A percentile compares a stretch with the other conserved stretches of the same genome.
These are phyloP conservation scores for Phytophthora agathidicida DNA, from an alignment of 352 stramenopile genomes.

Conservation along the genomic window DNA sequence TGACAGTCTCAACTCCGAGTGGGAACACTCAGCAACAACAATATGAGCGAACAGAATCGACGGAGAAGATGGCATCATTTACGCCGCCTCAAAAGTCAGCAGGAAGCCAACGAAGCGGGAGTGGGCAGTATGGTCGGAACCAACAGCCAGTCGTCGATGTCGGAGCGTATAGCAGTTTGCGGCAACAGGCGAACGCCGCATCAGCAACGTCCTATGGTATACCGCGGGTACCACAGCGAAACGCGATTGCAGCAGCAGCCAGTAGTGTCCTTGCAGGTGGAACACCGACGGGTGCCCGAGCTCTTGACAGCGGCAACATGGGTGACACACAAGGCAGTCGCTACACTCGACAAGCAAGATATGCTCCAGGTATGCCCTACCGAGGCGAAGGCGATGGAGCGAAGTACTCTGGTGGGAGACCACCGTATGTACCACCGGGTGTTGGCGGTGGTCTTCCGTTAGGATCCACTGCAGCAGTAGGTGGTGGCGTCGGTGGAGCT, in stretches of 20 bases:
- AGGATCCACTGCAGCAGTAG: constrained; percentile 54
- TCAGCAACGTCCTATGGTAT: constrained; percentile 42
- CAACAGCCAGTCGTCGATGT: constrained; percentile 53
- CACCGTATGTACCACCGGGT: constrained; percentile 49
- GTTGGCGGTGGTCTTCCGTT: constrained; percentile 32
- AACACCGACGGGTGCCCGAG: constrained; percentile 53
- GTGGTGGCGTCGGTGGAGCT: constrained; percentile 40
- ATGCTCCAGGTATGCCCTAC: constrained; percentile 69
- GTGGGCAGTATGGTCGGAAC: constrained; percentile 55
- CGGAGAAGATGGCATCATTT: constrained; percentile 50
- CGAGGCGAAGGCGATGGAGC: constrained; percentile 54
- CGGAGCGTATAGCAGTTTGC: constrained; percentile 47
- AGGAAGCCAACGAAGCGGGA: constrained; percentile 47
- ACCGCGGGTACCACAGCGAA: constrained; percentile 57
- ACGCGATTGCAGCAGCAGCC: constrained; percentile 71
- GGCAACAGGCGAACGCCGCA: constrained; percentile 29
- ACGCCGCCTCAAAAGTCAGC: constrained; percentile 67
- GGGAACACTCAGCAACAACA: constrained; percentile 52
- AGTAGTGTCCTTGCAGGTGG: constrained; percentile 68
- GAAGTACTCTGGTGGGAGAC: constrained; percentile 65
- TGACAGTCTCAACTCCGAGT: constrained; percentile 71
- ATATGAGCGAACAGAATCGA: constrained; percentile 47
- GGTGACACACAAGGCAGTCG: constrained; percentile 64
- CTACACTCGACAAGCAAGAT: constrained; percentile 81
- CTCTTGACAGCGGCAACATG: constrained; percentile 54